phyloP scores from a whole-genome alignment of 2,329 filamentous ascomycete species.

The Xylaria multiplex region DNA sequence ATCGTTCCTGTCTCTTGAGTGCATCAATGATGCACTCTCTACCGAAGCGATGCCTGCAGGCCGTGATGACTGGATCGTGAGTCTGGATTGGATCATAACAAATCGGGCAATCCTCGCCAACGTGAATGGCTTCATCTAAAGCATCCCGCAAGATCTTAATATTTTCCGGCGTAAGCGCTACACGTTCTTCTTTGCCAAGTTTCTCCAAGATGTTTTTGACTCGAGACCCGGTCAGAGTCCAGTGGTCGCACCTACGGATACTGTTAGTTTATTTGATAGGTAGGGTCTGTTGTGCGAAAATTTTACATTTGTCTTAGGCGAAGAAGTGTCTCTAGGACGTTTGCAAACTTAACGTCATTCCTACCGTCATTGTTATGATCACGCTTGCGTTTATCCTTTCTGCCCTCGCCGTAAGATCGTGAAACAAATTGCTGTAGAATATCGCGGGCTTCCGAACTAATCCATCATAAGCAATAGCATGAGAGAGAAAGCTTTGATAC shows the following conservation, averaged over 20 bases:
- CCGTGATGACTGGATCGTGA: constrained; percentile 78
- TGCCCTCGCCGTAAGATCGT: constrained; percentile 17
- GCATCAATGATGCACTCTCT: constrained; percentile 76
- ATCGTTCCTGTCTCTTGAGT: constrained; percentile 80
- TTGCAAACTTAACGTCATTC: constrained; percentile 68
- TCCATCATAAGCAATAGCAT: constrained; percentile 41
- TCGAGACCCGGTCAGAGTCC: constrained; percentile 80
- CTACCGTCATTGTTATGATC: constrained; percentile 52
- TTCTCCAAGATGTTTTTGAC: constrained; percentile 77
- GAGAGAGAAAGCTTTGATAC: constrained; percentile 43
- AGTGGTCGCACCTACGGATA: constrained; percentile 77
- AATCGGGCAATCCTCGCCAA: constrained; percentile 83
- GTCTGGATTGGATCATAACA: constrained; percentile 76
- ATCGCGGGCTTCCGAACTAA: constrained; percentile 76
- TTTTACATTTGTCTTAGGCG: constrained; percentile 78
- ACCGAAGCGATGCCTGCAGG: constrained; percentile 85
- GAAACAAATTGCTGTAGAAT: constrained; percentile 68
- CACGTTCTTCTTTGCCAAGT: constrained; percentile 73
- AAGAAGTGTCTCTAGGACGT: constrained; percentile 82
- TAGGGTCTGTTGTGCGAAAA: not conserved
- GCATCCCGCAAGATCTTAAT: constrained; percentile 76
- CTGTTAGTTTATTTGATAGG: constrained; percentile 34
- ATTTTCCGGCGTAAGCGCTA: constrained; percentile 78
- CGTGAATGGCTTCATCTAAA: constrained; percentile 80
- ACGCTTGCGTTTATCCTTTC: constrained; percentile 50